Base-by-base conservation (phyloP, 345 rosid species). In the Laguncularia racemosa region DNA sequence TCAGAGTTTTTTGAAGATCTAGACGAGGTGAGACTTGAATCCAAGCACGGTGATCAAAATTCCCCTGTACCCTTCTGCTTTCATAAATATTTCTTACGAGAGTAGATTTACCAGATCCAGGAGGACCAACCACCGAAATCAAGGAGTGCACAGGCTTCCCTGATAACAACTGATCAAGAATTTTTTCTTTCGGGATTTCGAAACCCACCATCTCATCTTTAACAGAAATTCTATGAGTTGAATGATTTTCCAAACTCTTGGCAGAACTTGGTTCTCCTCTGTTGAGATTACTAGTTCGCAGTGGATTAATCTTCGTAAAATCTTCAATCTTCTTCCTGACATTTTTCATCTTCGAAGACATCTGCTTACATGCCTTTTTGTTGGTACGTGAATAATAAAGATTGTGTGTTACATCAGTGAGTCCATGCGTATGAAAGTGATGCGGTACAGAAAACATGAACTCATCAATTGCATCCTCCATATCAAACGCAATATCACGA, bases 401-500 rank as follows among this genome's bases (percentile, higher is more conserved):
- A 20, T 40, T 13, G 1, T 50, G 67, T 2, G 57, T 54, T 13
- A 16, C 11, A 21, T 51, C 50, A 12, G 19, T 9, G 50, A 53
- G 11, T 3, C 57, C 28, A 46, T 19, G 51, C 0, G 16, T 9
- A 44, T 58, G 75, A 6, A 20, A 57, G 53, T 57, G 57, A 47
- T 18, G 40, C 0, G 55, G 38, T 6, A 47, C 14, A 0, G n/a
- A 28, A 8, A 61, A 40, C 44, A 59, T 38, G 64, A 23, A 57
- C 49, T 61, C 57, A 7, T 61, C 71, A 0, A 76, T 16, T 48
- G 55, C 60, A 50, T 76, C 80, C 48, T 69, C 72, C 4, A 57
- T 18, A 18, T 66, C 74, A n/a, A 52, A 58, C 0, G 71, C 77
- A 0, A 71, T 49, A 16, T 68, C 74, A 43, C 69, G 48, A 19